These are phyloP conservation scores for Mycena floridula DNA, from an alignment of 768 basidiomycete species.

Conservation along the genomic window DNA sequence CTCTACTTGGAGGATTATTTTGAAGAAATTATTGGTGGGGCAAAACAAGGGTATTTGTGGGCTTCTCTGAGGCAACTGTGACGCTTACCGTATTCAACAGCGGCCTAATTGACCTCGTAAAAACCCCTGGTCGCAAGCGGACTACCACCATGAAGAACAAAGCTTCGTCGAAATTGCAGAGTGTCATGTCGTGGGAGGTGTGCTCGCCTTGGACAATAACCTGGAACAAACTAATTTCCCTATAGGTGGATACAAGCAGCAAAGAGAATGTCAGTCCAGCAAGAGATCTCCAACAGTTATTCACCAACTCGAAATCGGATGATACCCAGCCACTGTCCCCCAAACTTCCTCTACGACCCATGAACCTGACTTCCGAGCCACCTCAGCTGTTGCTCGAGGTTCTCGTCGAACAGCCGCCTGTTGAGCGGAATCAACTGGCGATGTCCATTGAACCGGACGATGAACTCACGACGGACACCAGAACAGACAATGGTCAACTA, in stretches of 20 bases:
- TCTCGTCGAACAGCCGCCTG: no score
- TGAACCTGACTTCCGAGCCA: no score
- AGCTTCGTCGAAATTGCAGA: conserved; percentile 40
- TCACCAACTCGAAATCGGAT: conserved; percentile 27
- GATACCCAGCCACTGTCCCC: conserved; percentile 3
- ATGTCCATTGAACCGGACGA: no score
- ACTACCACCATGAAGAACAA: conserved; percentile 45
- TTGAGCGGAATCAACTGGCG: no score
- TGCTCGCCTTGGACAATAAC: background rate
- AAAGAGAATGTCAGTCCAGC: conserved; percentile 37
- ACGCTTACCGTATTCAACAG: conserved; percentile 28
- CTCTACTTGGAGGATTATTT: conserved; percentile 76
- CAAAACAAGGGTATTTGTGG: conserved; percentile 54
- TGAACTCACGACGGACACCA: no score
- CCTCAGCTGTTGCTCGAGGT: no score
- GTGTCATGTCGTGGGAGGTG: conserved; percentile 42
- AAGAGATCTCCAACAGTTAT: conserved; percentile 41
- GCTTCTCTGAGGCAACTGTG: background rate
- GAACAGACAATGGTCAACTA: conserved; percentile 27
- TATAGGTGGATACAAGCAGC: conserved; percentile 25
- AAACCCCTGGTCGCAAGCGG: conserved; percentile 77
- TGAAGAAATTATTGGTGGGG: conserved; percentile 62
- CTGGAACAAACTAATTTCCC: background rate
- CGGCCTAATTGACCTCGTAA: conserved; percentile 72
- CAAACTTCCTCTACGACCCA: no score